phyloP scores from a whole-genome alignment of 352 stramenopile genomes.

The Halophytophthora polymorphica region DNA sequence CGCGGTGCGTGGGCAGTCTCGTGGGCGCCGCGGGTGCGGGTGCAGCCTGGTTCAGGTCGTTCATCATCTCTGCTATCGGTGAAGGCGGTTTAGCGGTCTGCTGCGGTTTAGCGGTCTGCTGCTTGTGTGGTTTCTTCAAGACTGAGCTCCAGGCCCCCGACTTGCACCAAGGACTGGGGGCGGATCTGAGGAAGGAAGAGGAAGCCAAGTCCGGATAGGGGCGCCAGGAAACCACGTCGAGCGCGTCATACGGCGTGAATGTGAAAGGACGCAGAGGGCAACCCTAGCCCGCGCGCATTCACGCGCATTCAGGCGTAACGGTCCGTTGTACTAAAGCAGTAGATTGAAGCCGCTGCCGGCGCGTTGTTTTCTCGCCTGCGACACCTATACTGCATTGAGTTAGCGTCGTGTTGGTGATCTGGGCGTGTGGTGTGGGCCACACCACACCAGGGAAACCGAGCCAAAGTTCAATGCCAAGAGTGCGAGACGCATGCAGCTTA shows the following conservation, averaged over 20 bases:
- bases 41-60: constrained; percentile 21
- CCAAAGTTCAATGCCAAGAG: too few species aligned
- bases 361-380: too few species aligned
- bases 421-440: not conserved
- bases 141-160: too few species aligned
- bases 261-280: not conserved
- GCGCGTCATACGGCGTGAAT: constrained; percentile 1
- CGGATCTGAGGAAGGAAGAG: too few species aligned
- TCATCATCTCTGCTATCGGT: constrained; percentile 23
- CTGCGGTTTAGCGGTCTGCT: not conserved
- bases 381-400: not conserved
- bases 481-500: too few species aligned
- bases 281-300: not conserved
- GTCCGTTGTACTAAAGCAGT: too few species aligned
- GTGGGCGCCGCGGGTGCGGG: not conserved
- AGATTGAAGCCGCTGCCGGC: too few species aligned
- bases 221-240: constrained; percentile 2
- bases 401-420: not conserved
- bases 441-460: too few species aligned
- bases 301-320: not conserved
- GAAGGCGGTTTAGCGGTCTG: not conserved
- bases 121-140: constrained; percentile 7
- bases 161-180: too few species aligned
- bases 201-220: too few species aligned
- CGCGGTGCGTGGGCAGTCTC: constrained; percentile 22